Evolutionary conservation across 2,329 filamentous ascomycete species (phyloP).

Genomic region (Phyllosticta paracitricarpa): DNA sequence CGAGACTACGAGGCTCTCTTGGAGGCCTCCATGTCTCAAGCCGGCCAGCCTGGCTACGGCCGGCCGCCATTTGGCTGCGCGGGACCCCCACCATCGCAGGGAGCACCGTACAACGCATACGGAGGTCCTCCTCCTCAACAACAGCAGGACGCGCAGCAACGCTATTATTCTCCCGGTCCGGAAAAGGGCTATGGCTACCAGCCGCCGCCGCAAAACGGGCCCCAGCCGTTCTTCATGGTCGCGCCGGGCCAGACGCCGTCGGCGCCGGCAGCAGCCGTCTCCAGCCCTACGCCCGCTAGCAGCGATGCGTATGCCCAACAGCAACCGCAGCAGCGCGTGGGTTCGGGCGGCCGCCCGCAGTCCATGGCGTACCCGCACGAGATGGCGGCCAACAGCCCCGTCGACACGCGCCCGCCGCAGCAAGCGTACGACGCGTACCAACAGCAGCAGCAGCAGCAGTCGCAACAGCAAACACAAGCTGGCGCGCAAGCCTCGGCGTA

Average conservation of each 20-base stretch:
- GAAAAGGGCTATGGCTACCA: constrained; percentile 16
- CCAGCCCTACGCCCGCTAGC: constrained; percentile 16
- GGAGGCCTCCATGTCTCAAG: constrained; percentile 92
- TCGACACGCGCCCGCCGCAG: constrained; percentile 32
- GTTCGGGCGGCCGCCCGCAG: constrained; percentile 25
- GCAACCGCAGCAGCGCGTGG: constrained; percentile 24
- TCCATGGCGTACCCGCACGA: constrained; percentile 35
- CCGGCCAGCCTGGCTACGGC: constrained; percentile 69
- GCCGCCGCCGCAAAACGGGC: constrained; percentile 16
- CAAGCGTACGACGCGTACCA: constrained; percentile 15
- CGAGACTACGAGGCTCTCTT: constrained; percentile 94
- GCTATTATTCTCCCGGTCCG: constrained; percentile 28
- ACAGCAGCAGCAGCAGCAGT: constrained; percentile 12
- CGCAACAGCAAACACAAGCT: constrained; percentile 16
- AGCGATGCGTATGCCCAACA: constrained; percentile 26
- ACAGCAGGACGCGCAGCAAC: constrained; percentile 23
- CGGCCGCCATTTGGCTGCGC: constrained; percentile 34
- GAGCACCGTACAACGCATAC: constrained; percentile 15
- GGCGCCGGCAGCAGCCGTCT: constrained; percentile 11
- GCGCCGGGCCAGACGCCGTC: constrained; percentile 19
- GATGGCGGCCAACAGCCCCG: constrained; percentile 35
- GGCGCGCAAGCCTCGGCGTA: constrained; percentile 14
- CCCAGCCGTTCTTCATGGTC: constrained; percentile 30
- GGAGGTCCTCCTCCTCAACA: constrained; percentile 23
- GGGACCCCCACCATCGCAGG: constrained; percentile 19